Evolutionary conservation across 106 monocot genomes (phyloP), one percentile per base, ranked within the genome.

Genomic region (Dioscorea zingiberensis): DNA sequence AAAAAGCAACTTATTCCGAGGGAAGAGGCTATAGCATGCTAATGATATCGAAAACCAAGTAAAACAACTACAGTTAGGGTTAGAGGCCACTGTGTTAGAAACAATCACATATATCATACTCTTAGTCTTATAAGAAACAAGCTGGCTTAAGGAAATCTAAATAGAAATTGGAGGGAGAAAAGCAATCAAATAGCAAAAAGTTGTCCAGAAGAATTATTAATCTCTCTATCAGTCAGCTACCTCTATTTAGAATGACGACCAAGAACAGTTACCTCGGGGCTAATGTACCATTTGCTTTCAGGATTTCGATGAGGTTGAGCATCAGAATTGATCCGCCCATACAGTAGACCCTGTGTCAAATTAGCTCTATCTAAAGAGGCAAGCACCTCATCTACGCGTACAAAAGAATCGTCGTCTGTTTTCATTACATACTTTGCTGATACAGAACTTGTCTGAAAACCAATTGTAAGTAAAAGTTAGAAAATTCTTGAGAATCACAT

Each of bases 201-300:
- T n/a, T 16, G 51, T 19, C 51, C 7, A 13, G 15, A 51, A 51
- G 18, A 4, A 51, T 51, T 4, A 18, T 7, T 18, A 5, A 13
- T 51, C 13, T 47, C 51, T 51, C 2, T 12, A 56, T 4, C 1
- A 56, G 23, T 56, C 12, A 21, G 56, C 51, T 5, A 18, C 16
- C 51, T 53, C 51, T 18, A 25, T 23, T 12, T 21, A 56, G 4
- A 0, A 56, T 19, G 4, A 47, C 17, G 30, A 1, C 4, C 27
- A 65, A 24, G 13, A 55, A 66, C 51, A 68, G 38, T 69, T 76
- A 89, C 89, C 89, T 89, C 60, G 18, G 70, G 66, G 18, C 85
- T 85, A 70, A 80, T 89, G 60, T 77, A 82, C 89, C 89, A 89
- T 59, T 89, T 89, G 77, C 85, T 89, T 44, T 85, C 76, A 30